Conservation (phyloP, 352 stramenopile genomes). For the Saprolegnia parasitica region DNA sequence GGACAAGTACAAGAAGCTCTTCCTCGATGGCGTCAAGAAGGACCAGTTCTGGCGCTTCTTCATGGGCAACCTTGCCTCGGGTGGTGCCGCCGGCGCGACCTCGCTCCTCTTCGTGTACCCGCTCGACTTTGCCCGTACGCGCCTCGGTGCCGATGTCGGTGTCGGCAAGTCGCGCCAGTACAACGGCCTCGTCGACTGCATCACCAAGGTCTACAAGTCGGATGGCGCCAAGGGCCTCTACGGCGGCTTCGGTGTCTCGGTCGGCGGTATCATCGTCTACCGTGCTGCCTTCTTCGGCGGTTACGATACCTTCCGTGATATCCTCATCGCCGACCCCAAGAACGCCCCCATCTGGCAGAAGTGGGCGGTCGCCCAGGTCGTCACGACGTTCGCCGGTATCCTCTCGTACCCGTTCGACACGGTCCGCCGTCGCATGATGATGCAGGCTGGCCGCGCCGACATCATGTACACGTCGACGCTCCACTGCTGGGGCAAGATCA, state of each 20-base stretch:
- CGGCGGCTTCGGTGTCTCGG: constrained; percentile 98
- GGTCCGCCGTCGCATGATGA: constrained; percentile 95
- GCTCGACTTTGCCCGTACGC: constrained; percentile 98
- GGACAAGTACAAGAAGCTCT: constrained; percentile 91
- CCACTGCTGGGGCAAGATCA: constrained; percentile 97
- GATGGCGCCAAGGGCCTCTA: constrained; percentile 93
- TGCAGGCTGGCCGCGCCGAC: constrained; percentile 96
- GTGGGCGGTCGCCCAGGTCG: constrained; percentile 88
- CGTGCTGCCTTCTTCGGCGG: constrained; percentile 97
- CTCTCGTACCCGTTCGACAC: constrained; percentile 97
- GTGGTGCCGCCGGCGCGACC: constrained; percentile 94
- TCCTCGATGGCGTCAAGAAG: constrained; percentile 88
- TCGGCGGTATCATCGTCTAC: constrained; percentile 99
- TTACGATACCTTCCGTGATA: constrained; percentile 95
- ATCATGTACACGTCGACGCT: constrained; percentile 97
- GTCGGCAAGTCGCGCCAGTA: constrained; percentile 96
- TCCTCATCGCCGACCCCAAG: constrained; percentile 77
- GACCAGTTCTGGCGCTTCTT: constrained; percentile 98
- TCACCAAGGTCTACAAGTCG: constrained; percentile 93
- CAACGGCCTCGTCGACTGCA: constrained; percentile 96
- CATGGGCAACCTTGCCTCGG: constrained; percentile 96
- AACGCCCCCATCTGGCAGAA: constrained; percentile 85
- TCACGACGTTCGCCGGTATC: constrained; percentile 89
- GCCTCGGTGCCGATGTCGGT: constrained; percentile 97
- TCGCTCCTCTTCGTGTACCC: constrained; percentile 97